Evolutionary conservation across 305 asterid genomes (phyloP), one percentile per base, ranked within the genome.

Genomic region (Nicotiana rustica): DNA sequence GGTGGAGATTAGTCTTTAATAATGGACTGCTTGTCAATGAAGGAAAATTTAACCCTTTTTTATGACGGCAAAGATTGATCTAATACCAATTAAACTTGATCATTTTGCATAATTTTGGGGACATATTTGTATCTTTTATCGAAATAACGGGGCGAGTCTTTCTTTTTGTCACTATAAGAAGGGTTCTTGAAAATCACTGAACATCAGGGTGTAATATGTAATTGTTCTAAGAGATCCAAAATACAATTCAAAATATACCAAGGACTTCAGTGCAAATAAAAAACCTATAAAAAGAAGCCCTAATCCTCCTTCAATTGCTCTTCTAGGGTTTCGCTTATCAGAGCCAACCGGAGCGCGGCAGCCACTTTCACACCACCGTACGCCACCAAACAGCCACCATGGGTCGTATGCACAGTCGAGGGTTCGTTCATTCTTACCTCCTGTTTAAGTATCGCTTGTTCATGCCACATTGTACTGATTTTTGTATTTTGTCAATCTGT

Each of bases 381-480:
- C 79, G 59, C 25, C 78, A 25, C 87, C 65, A 15, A 64, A n/a
- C 66, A 35, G 61, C 81, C 68, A 67, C 49, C 85, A 86, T 86
- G 89, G 89, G 89, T 78, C 89, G 89, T 25, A 86, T 86, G 89
- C 89, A 86, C 85, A 86, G 89, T 61, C 62, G 89, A 64, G 87
- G 89, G 89, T 86, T 73, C 4, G 66, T 35, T 38, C 33, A 41
- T 35, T 18, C 10, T 38, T 29, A 73, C 67, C 9, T 36, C 60
- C 0, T 17, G 5, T 55, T 6, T 41, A 21, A 2, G 5, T 55
- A 33, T 65, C 15, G 35, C 18, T 13, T 79, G 3, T 6, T 12
- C 29, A n/a, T 68, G 33, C 36, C n/a, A 33, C 64, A 17, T 33
- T 44, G 47, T 79, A 17, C 76, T 68, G 3, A 56, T 6, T 10